Evolutionary conservation across 1,284 basidiomycete species (phyloP).

Genomic region (Macrocystidia cucumis): DNA sequence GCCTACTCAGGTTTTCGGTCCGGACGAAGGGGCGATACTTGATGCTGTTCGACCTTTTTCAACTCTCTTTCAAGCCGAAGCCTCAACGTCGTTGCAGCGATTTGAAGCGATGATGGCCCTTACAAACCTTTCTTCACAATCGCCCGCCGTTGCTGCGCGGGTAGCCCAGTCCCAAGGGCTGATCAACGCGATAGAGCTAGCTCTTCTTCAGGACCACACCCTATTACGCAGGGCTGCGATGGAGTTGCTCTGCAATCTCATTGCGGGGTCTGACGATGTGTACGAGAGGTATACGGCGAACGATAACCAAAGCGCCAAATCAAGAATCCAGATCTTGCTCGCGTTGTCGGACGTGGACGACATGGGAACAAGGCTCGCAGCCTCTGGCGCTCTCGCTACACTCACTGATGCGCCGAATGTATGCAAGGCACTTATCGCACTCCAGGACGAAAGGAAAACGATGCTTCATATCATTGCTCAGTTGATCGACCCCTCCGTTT

Average conservation of each 20-base stretch:
- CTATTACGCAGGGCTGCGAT: slow-evolving; percentile 83
- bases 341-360: slow-evolving; percentile 85
- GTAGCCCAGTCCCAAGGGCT: slow-evolving; percentile 58
- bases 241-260: slow-evolving; percentile 92
- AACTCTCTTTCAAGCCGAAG: slow-evolving; percentile 58
- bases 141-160: slow-evolving; percentile 52
- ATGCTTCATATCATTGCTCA: slow-evolving; percentile 55
- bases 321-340: slow-evolving; percentile 75
- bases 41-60: slow-evolving; percentile 78
- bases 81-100: slow-evolving; percentile 69
- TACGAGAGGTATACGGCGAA: slow-evolving; percentile 63
- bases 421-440: slow-evolving; percentile 50
- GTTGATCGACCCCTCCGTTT: slow-evolving; percentile 50
- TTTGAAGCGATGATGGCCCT: slow-evolving; percentile 95
- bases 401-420: slow-evolving; percentile 59
- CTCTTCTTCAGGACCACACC: slow-evolving; percentile 78
- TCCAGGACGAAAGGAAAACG: slow-evolving; percentile 55
- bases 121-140: slow-evolving; percentile 88
- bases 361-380: slow-evolving; percentile 73
- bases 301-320: slow-evolving; percentile 33
- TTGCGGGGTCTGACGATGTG: slow-evolving; percentile 67
- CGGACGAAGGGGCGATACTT: slow-evolving; percentile 66
- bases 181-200: slow-evolving; percentile 66
- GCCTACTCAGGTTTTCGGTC: slow-evolving; percentile 85
- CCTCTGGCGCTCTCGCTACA: slow-evolving; percentile 80